Evolutionary conservation across 495 filamentous ascomycete species (phyloP).

Genomic region (Neohortaea acidophila): DNA sequence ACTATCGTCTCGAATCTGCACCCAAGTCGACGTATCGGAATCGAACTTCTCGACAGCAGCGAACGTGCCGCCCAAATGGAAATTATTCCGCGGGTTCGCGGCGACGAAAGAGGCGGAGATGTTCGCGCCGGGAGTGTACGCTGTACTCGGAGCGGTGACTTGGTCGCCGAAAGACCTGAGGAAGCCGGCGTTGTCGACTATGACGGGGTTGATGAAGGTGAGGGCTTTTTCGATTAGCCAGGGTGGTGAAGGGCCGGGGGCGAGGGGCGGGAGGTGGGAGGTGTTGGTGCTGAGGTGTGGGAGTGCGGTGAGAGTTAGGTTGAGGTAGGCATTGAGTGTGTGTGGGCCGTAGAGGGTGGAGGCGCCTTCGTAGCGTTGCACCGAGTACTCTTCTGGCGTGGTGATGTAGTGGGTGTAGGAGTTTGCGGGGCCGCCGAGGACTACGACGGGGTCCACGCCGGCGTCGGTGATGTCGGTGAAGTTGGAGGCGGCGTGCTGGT

Average conservation of each 20-base stretch:
- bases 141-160: slow-evolving; percentile 37
- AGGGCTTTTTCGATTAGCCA: slow-evolving; percentile 68
- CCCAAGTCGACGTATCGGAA: slow-evolving; percentile 39
- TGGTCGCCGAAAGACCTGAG: slow-evolving; percentile 68
- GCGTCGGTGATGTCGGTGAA: neutral
- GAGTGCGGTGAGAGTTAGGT: slow-evolving; percentile 58
- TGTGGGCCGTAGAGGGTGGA: slow-evolving; percentile 91
- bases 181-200: slow-evolving; percentile 55
- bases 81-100: slow-evolving; percentile 80
- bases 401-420: slow-evolving; percentile 93
- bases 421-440: slow-evolving; percentile 88
- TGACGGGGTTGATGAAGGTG: slow-evolving; percentile 66
- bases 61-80: slow-evolving; percentile 63
- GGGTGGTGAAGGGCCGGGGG: slow-evolving; percentile 52
- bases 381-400: slow-evolving; percentile 77
- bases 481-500: slow-evolving; percentile 26
- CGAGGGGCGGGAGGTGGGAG: slow-evolving; percentile 25
- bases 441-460: slow-evolving; percentile 45
- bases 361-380: slow-evolving; percentile 91
- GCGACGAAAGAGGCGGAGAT: slow-evolving; percentile 63
- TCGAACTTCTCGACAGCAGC: slow-evolving; percentile 58
- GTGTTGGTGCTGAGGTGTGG: slow-evolving; percentile 46
- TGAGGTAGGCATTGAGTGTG: slow-evolving; percentile 80
- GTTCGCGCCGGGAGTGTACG: slow-evolving; percentile 41
- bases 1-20: slow-evolving; percentile 48